Conservation (phyloP, 2,329 filamentous ascomycete genomes). For the Chaetothyriales sp. region DNA sequence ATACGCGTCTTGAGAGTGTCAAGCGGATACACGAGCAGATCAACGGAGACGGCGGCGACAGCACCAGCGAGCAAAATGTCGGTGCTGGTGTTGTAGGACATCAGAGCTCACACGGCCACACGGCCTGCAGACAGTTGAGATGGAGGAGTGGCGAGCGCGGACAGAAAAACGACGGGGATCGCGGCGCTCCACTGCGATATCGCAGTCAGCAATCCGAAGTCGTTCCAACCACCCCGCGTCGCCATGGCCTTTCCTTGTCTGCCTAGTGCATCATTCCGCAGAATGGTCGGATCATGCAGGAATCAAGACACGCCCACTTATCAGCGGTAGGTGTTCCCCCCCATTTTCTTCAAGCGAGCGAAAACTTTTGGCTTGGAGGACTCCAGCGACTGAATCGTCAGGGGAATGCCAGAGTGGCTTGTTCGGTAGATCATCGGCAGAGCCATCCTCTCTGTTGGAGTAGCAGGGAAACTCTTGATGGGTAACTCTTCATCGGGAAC, state of each 20-base stretch:
- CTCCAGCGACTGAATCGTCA: too few relatives aligned
- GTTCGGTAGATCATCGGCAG: too few relatives aligned
- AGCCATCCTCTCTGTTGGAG: too few relatives aligned
- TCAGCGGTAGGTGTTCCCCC: too few relatives aligned
- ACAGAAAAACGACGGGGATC: not conserved
- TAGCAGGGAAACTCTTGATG: too few relatives aligned
- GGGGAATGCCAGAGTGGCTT: too few relatives aligned
- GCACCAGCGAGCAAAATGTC: conserved; percentile 54
- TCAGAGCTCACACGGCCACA: not conserved
- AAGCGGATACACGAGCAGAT: conserved; percentile 72
- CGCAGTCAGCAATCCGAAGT: not conserved
- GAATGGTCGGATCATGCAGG: not conserved
- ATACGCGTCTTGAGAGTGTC: conserved; percentile 82
- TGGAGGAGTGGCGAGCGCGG: not conserved
- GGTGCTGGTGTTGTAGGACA: not conserved
- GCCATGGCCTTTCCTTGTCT: not conserved
- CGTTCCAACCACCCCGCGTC: not conserved
- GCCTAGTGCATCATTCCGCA: not conserved
- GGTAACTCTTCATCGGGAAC: too few relatives aligned
- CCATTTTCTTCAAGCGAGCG: too few relatives aligned
- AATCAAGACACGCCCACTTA: not conserved
- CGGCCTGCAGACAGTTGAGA: not conserved
- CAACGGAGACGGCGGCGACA: conserved; percentile 71
- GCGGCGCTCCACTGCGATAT: not conserved
- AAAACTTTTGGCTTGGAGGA: too few relatives aligned